A percentile compares a stretch with the other conserved stretches of the same genome.
These are phyloP conservation scores for Penicillium simplicissimum DNA, from an alignment of 495 filamentous ascomycete genomes.

Conservation along the genomic window DNA sequence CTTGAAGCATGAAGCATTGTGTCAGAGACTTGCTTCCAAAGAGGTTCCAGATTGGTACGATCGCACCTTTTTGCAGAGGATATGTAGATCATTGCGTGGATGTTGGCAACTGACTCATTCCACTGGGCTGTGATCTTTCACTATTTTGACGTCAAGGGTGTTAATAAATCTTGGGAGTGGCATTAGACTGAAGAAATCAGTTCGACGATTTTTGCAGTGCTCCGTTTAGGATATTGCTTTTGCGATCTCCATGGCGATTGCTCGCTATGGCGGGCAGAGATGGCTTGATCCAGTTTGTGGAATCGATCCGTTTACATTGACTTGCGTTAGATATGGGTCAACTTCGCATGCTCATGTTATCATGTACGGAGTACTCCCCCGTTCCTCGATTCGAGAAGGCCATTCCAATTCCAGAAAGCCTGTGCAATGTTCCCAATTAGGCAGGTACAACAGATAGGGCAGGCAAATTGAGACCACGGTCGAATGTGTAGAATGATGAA, in stretches of 20 bases:
- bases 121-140: neutral
- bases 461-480: neutral
- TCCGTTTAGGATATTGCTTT: neutral
- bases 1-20: too few relatives aligned
- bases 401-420: too few relatives aligned
- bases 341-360: neutral
- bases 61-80: too few relatives aligned
- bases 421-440: neutral
- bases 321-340: too few relatives aligned
- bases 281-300: neutral
- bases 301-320: neutral
- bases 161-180: too few relatives aligned
- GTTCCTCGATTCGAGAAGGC: too few relatives aligned
- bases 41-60: too few relatives aligned
- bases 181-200: too few relatives aligned
- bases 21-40: too few relatives aligned
- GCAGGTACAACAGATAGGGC: slow-evolving; percentile 1
- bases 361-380: too few relatives aligned
- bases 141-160: neutral
- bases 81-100: neutral
- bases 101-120: neutral
- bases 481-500: neutral
- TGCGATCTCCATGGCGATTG: neutral
- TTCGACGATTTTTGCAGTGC: too few relatives aligned
- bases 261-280: neutral